Conservation (phyloP, 2,329 filamentous ascomycete species). For the Curvularia verruculosa region DNA sequence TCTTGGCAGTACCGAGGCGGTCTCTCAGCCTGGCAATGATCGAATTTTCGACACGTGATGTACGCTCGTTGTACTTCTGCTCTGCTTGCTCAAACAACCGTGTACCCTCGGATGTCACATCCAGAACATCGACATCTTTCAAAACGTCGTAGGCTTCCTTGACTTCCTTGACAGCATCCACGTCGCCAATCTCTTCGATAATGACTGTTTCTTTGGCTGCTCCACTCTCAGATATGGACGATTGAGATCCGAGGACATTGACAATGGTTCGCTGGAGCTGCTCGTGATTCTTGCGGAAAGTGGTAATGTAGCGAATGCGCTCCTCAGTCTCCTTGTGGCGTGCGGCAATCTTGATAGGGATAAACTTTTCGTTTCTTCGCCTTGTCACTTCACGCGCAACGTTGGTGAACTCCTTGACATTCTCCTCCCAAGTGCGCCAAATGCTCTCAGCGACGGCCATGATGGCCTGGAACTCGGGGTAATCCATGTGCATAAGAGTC, state of each 20-base stretch:
- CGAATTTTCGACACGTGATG: slow-evolving; percentile 95
- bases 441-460: slow-evolving; percentile 85
- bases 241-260: slow-evolving; percentile 82
- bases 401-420: slow-evolving; percentile 96
- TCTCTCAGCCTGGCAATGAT: slow-evolving; percentile 95
- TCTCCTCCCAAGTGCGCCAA: slow-evolving; percentile 93
- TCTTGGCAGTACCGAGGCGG: slow-evolving; percentile 91
- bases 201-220: slow-evolving; percentile 62
- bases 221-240: slow-evolving; percentile 50
- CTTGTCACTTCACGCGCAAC: slow-evolving; percentile 94
- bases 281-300: slow-evolving; percentile 96
- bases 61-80: slow-evolving; percentile 95
- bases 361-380: slow-evolving; percentile 95
- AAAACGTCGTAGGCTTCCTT: slow-evolving; percentile 91
- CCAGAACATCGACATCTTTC: slow-evolving; percentile 92
- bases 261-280: slow-evolving; percentile 95
- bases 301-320: slow-evolving; percentile 88
- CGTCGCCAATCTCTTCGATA: slow-evolving; percentile 93
- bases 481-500: slow-evolving; percentile 89
- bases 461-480: slow-evolving; percentile 83
- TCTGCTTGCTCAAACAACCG: slow-evolving; percentile 92
- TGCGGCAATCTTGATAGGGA: slow-evolving; percentile 93
- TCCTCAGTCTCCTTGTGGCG: slow-evolving; percentile 89
- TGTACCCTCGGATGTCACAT: slow-evolving; percentile 88
- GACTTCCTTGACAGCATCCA: slow-evolving; percentile 96